Base-by-base conservation (phyloP, 1,284 basidiomycete genomes). In the Sphagnurus paluster region DNA sequence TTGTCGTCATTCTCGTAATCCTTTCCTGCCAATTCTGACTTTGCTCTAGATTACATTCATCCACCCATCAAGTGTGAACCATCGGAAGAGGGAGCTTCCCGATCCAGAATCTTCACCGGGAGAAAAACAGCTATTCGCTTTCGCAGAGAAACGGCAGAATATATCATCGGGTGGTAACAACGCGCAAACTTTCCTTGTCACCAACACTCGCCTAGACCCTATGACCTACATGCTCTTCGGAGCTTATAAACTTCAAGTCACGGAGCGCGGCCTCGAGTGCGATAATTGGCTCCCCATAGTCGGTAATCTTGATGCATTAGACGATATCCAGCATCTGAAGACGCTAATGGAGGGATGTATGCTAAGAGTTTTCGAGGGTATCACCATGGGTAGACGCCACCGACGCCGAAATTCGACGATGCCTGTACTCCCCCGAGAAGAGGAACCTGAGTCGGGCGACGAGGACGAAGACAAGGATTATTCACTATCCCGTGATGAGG, bases 201-300 rank as follows among this genome's bases (percentile, higher is more conserved):
- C 77, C 21, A 91, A 89, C n/a, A 93, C 92, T 1, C 84, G 87
- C 26, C 71, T 98, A 25, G 94, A 98, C 65, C 90, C 90, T 7
- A 76, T 98, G 74, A 88, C 89, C 1, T 97, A 94, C 64, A 82
- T 97, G 69, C 76, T 98, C 8, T 98, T 98, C 56, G 95, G 95
- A 10, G 93, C 93, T 0, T 84, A 90, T 64, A 78, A 87, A 45
- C 77, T 94, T 33, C 69, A 80, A 47, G 78, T 86, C 36, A 80
- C 78, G 1, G 75, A 80, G 34, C 75, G 79, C 13, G 90, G 90
- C 2, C 66, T 94, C 23, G 84, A 90, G 61, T 95, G 92, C 62
- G 95, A 98, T 60, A 82, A 81, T 36, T 98, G 95, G 95, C 71
- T 98, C 17, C 92, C 93, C 8, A 80, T 98, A 41, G 75, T 84